These are phyloP conservation scores for Cryptomeria japonica DNA, from an alignment of 75 land plant genomes.

Conservation along the genomic window DNA sequence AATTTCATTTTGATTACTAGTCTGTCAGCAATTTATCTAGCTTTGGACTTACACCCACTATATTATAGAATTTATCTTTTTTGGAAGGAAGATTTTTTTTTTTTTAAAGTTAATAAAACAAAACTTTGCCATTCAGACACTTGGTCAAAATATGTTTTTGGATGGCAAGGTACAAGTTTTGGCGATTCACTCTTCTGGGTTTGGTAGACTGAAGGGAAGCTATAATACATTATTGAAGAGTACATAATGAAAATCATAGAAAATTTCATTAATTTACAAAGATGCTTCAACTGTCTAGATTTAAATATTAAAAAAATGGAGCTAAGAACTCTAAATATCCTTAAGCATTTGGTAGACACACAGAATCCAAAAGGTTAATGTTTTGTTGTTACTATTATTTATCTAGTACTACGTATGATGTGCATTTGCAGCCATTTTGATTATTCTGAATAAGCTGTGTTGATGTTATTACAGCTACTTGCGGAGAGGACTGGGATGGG, in stretches of 20 bases:
- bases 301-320: background rate
- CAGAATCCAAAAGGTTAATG: background rate
- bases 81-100: background rate
- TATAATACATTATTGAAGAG: background rate
- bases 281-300: background rate
- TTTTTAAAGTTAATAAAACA: background rate
- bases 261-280: background rate
- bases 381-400: background rate
- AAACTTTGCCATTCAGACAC: background rate
- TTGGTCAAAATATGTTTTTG: background rate
- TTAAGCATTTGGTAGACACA: background rate
- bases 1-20: background rate
- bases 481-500: slow-evolving; percentile 76
- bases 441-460: background rate
- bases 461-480: slow-evolving; percentile 64
- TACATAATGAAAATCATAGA: background rate
- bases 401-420: background rate
- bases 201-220: background rate
- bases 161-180: background rate
- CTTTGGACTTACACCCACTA: background rate
- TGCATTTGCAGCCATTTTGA: background rate
- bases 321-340: background rate
- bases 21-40: background rate
- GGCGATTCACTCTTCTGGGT: background rate
- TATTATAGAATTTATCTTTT: background rate